Conservation (phyloP, 1,284 basidiomycete genomes). For the Sanghuangporus weigelae region DNA sequence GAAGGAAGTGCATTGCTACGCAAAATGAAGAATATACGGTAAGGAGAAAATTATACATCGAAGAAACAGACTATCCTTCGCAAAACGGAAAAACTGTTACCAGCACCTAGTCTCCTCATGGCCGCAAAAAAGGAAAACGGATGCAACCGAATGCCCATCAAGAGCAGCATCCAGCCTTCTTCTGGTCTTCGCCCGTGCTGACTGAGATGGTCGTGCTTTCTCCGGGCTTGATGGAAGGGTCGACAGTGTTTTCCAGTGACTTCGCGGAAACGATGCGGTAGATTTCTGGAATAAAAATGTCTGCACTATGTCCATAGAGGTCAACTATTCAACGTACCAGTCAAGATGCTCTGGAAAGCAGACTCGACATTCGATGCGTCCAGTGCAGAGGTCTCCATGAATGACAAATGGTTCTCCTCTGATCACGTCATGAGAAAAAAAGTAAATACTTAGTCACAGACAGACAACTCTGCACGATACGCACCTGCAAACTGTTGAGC, state of each 20-base stretch:
- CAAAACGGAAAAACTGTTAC: background rate
- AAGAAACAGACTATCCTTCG: background rate
- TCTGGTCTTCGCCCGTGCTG: constrained; percentile 45
- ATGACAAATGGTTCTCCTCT: constrained; percentile 82
- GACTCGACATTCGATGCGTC: constrained; percentile 98
- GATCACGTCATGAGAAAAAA: background rate
- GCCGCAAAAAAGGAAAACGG: background rate
- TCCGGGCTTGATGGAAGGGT: constrained; percentile 58
- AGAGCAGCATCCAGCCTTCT: constrained; percentile 16
- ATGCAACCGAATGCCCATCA: background rate
- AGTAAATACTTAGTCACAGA: background rate
- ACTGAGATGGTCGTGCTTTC: constrained; percentile 75
- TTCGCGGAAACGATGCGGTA: constrained; percentile 93
- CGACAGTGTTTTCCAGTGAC: constrained; percentile 76
- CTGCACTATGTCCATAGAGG: constrained; percentile 7
- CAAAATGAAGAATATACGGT: background rate
- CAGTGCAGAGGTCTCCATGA: constrained; percentile 99
- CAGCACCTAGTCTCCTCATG: too few species aligned
- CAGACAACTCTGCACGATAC: constrained; percentile 25
- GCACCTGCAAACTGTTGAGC: constrained; percentile 80
- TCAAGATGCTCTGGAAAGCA: constrained; percentile 96
- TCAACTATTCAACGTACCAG: constrained; percentile 52
- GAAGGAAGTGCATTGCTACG: background rate
- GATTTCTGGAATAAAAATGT: constrained; percentile 59
- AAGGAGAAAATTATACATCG: background rate